phyloP scores from a whole-genome alignment of 345 rosid species.

The Rhizophora mangle region DNA sequence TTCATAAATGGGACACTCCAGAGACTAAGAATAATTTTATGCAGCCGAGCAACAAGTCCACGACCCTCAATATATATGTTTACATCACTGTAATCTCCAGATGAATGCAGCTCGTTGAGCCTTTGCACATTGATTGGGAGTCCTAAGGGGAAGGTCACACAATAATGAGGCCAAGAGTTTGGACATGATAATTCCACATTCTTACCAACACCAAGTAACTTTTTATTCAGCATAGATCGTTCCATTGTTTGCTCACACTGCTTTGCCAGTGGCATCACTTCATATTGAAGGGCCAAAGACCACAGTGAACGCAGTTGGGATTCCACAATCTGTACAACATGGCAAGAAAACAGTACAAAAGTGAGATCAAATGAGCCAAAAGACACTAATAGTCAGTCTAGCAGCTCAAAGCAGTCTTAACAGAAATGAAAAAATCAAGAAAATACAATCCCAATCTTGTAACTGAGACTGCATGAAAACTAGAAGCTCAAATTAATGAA shows the following conservation, averaged over 20 bases:
- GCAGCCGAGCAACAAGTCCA: conserved; percentile 61
- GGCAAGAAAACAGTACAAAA: background rate
- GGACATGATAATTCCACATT: conserved; percentile 65
- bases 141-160: conserved; percentile 54
- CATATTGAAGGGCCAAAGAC: conserved; percentile 59
- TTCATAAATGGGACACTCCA: conserved; percentile 93
- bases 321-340: conserved; percentile 57
- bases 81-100: conserved; percentile 58
- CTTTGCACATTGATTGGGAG: conserved; percentile 61
- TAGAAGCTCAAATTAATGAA: background rate
- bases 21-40: conserved; percentile 72
- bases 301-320: conserved; percentile 55
- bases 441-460: background rate
- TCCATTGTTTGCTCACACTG: conserved; percentile 71
- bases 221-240: conserved; percentile 49
- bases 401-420: conserved; percentile 3
- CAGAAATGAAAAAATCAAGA: background rate
- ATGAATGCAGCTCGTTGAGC: conserved; percentile 47
- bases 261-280: conserved; percentile 66
- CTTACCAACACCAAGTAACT: conserved; percentile 45
- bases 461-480: background rate
- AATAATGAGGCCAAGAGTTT: conserved; percentile 39
- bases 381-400: background rate
- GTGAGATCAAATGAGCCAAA: conserved; percentile 1
- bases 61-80: conserved; percentile 55